Percentiles rank a stretch among this genome's conserved stretches.
Evolutionary conservation across 306 rosid species (phyloP).

Genomic region (Quercus agrifolia): DNA sequence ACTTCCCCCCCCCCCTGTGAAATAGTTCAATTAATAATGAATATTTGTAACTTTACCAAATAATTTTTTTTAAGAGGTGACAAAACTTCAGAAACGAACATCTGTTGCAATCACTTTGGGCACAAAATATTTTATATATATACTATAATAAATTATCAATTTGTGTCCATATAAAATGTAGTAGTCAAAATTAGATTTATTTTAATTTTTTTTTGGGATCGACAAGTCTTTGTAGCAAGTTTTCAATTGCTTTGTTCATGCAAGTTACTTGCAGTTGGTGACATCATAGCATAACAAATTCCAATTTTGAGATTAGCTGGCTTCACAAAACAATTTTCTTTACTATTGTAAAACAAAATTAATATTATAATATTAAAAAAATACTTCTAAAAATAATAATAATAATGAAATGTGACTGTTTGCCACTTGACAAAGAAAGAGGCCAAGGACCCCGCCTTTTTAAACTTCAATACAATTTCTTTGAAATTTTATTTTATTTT

Average conservation of each 20-base stretch:
- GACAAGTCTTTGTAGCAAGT: background rate
- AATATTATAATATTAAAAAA: background rate
- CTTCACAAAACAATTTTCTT: background rate
- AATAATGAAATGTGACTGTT: background rate
- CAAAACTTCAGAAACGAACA: too few relatives aligned
- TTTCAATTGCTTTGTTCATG: background rate
- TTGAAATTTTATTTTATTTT: too few relatives aligned
- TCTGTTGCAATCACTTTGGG: too few relatives aligned
- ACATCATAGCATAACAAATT: background rate
- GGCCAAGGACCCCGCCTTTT: background rate
- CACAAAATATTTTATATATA: background rate
- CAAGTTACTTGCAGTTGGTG: background rate
- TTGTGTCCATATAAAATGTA: background rate
- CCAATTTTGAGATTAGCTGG: background rate
- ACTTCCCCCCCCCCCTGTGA: too few relatives aligned
- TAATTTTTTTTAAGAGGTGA: background rate
- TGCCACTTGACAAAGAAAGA: background rate
- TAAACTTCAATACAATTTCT: too few relatives aligned
- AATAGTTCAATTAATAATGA: too few relatives aligned
- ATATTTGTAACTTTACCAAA: too few relatives aligned
- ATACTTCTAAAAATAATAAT: background rate
- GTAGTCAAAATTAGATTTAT: background rate
- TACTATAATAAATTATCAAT: too few relatives aligned
- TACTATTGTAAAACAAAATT: background rate
- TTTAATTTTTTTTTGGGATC: background rate